Evolutionary conservation across 805 yeast genomes (phyloP).

Genomic region (Saccharomycopsis guyanensis): DNA sequence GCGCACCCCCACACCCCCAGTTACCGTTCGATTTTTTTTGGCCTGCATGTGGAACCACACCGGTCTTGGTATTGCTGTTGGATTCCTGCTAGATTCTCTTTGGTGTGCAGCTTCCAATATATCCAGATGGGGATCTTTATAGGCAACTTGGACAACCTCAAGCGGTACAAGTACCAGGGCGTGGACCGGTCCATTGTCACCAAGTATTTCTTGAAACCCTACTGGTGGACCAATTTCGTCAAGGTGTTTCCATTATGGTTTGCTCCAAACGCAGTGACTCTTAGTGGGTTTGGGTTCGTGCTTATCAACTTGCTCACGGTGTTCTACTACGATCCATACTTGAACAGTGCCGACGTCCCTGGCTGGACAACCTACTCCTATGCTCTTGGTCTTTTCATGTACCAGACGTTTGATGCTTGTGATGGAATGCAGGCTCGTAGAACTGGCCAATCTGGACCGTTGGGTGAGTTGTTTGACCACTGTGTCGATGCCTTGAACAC

Average conservation of each 20-base stretch:
- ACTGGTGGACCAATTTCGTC: constrained; percentile 66
- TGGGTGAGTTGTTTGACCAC: constrained; percentile 93
- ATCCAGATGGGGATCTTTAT: constrained; percentile 20
- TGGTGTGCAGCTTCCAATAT: too few relatives aligned
- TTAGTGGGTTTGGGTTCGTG: constrained; percentile 70
- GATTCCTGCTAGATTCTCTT: too few relatives aligned
- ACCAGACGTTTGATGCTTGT: constrained; percentile 94
- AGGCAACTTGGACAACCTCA: constrained; percentile 16
- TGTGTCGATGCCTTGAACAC: constrained; percentile 74
- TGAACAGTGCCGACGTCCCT: constrained; percentile 51
- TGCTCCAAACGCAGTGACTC: constrained; percentile 90
- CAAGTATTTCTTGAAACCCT: constrained; percentile 67
- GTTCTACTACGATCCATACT: constrained; percentile 64
- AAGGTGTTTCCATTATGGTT: constrained; percentile 71
- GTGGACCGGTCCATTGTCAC: constrained; percentile 80
- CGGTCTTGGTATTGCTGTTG: too few relatives aligned
- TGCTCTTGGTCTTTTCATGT: constrained; percentile 78
- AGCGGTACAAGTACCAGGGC: constrained; percentile 37
- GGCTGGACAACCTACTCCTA: constrained; percentile 69
- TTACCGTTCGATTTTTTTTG: too few relatives aligned
- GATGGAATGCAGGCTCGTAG: constrained; percentile 94
- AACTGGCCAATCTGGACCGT: constrained; percentile 90
- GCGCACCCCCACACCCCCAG: too few relatives aligned
- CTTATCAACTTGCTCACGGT: constrained; percentile 55
- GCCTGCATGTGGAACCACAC: too few relatives aligned